Evolutionary conservation across 2,329 filamentous ascomycete species (phyloP), one percentile per base, ranked within the genome.

Genomic region (Elsinoe fawcettii): DNA sequence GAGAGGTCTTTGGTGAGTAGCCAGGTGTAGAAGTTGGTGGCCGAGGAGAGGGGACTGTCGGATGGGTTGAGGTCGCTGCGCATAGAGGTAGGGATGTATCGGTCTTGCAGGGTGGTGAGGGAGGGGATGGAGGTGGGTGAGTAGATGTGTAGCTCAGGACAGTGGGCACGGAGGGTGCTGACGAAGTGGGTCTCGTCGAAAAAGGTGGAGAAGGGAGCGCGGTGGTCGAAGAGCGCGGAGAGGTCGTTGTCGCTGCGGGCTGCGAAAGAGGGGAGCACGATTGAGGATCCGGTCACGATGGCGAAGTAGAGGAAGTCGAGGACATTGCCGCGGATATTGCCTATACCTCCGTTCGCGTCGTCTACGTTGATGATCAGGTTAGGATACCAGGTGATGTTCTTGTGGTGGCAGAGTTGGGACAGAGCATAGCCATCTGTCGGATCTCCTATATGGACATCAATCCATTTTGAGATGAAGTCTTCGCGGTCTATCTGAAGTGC

Each of bases 271-370:
- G 60, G 62, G 1, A 62, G 23, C 12, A 64, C 39, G 23, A 67
- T 71, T 63, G 63, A 60, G 70, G 76, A 75, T 56, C 76, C 76
- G 41, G 75, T 73, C 66, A 77, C 74, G 30, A 78, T 76, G 12
- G 74, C 74, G 54, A 74, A 71, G 43, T 75, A 70, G 20, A 78
- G 63, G 63, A 76, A 78, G 58, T 71, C 72, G 54, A 78, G 64
- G 34, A 75, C 66, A n/a, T 71, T 72, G 60, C 75, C 75, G 58
- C 75, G 72, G 16, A 77, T 71, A 54, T 72, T 69, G 5, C 69
- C 73, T n/a, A 78, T 63, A 3, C 73, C 75, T 2, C 75, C 77
- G 1, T 71, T 66, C 5, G 70, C 67, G n/a, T 72, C 67, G 16
- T 73, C 71, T 58, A 77, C 76, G 18, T 71, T 69, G 63, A 78